A percentile compares a stretch with the other conserved stretches of the same genome.
These are phyloP conservation scores for Trichosanthes truncata DNA, from an alignment of 306 rosid species.

Conservation along the genomic window DNA sequence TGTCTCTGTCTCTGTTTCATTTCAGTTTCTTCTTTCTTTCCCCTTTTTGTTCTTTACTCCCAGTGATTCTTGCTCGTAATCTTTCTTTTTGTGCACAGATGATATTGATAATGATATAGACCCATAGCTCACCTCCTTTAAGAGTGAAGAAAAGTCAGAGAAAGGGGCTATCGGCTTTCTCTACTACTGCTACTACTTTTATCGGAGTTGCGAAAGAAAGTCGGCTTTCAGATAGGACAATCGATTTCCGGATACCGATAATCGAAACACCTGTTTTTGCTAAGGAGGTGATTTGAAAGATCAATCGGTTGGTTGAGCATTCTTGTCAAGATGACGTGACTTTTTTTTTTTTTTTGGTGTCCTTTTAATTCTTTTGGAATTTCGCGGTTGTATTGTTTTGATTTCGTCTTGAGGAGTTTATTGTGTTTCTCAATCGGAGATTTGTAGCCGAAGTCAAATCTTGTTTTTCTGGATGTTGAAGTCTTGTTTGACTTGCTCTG, in stretches of 20 bases:
- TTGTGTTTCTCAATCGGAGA: background rate
- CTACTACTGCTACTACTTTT: background rate
- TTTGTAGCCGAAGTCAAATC: background rate
- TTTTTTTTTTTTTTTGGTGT: background rate
- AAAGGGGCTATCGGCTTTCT: background rate
- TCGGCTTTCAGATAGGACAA: background rate
- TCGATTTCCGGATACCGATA: background rate
- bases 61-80: background rate
- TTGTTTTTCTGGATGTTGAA: background rate
- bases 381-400: background rate
- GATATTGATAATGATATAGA: background rate
- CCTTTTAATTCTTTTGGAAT: background rate
- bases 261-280: constrained; percentile 14
- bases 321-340: constrained; percentile 21
- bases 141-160: background rate
- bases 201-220: background rate
- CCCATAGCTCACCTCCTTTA: constrained; percentile 11
- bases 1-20: constrained; percentile 22
- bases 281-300: constrained; percentile 2
- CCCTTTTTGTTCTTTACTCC: background rate
- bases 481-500: background rate
- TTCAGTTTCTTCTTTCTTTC: background rate
- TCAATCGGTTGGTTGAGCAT: constrained; percentile 15
- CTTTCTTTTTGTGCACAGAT: constrained; percentile 17
- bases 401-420: background rate